Conservation (phyloP, 257 asterid species). For the Lycium ferocissimum region DNA sequence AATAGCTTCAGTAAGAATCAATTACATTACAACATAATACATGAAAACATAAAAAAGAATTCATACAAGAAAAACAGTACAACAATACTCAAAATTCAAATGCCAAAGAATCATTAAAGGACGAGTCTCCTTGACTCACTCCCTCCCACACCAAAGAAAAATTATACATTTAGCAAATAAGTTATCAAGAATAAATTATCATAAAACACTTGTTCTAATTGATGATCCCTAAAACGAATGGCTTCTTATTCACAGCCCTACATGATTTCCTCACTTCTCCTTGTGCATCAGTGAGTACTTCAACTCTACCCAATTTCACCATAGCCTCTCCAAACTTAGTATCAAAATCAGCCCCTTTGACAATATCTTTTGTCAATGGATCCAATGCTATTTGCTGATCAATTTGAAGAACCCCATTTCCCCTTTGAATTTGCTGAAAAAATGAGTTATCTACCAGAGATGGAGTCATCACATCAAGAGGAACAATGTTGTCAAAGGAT, state of each 20-base stretch:
- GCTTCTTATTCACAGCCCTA: conserved; percentile 21
- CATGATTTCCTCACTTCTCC: conserved; percentile 59
- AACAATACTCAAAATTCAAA: not conserved
- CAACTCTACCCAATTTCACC: conserved; percentile 60
- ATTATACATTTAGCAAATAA: not conserved
- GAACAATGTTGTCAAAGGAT: conserved; percentile 36
- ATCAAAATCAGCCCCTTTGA: conserved; percentile 43
- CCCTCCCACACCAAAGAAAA: not conserved
- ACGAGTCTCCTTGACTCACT: not conserved
- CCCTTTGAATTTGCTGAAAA: conserved; percentile 46
- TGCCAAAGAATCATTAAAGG: conserved; percentile 1
- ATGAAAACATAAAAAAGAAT: not conserved
- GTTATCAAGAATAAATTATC: not conserved
- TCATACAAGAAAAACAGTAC: not conserved
- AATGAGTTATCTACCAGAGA: conserved; percentile 55
- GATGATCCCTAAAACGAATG: not conserved
- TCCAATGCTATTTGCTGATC: conserved; percentile 68
- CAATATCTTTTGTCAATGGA: conserved; percentile 41
- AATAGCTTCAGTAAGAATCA: not conserved
- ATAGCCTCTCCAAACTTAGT: conserved; percentile 59
- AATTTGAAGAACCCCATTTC: conserved; percentile 59
- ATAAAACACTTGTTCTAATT: not conserved
- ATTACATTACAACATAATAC: not conserved
- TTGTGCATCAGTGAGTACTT: conserved; percentile 50
- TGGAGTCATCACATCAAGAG: conserved; percentile 55